Percentiles rank a stretch among this genome's conserved stretches.
Conservation (phyloP, 192 early-diverging fungal species). For the Neocallimastix lanati region DNA sequence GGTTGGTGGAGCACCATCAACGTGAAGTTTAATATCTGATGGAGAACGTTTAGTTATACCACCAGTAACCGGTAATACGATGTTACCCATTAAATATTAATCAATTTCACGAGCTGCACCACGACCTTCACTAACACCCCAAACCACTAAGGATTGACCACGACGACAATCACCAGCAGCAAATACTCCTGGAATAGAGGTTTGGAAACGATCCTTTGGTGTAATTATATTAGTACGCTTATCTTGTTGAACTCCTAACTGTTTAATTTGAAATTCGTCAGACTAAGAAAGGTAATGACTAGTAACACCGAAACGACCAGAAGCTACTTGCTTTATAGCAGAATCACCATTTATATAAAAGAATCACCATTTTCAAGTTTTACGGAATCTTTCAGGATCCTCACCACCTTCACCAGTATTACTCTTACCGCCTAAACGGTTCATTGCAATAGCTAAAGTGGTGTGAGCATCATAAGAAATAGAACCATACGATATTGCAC, state of each 20-base stretch:
- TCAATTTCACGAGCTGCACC: slow-evolving; percentile 88
- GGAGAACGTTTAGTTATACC: slow-evolving; percentile 51
- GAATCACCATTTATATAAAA: no score
- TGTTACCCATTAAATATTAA: slow-evolving; percentile 56
- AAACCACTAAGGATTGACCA: slow-evolving; percentile 88
- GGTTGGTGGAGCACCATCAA: slow-evolving; percentile 12
- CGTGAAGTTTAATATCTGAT: not conserved
- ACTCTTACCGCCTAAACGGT: slow-evolving; percentile 85
- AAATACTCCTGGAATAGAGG: slow-evolving; percentile 62
- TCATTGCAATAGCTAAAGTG: slow-evolving; percentile 86
- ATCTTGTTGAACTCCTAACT: slow-evolving; percentile 58
- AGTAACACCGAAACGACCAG: slow-evolving; percentile 95
- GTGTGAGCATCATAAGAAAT: slow-evolving; percentile 90
- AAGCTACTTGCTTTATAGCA: slow-evolving; percentile 97
- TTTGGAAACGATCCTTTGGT: slow-evolving; percentile 53
- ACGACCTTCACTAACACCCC: slow-evolving; percentile 96
- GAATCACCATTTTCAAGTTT: slow-evolving; percentile 50
- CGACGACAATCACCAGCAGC: slow-evolving; percentile 96
- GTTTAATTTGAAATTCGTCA: slow-evolving; percentile 90
- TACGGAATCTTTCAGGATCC: slow-evolving; percentile 64
- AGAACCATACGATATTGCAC: slow-evolving; percentile 96
- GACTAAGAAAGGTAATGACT: slow-evolving; percentile 82
- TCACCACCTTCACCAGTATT: slow-evolving; percentile 99
- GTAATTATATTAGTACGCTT: slow-evolving; percentile 67
- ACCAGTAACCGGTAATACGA: slow-evolving; percentile 68